Conservation (phyloP, 2,329 filamentous ascomycete species). For the Sclerotinia glacialis region DNA sequence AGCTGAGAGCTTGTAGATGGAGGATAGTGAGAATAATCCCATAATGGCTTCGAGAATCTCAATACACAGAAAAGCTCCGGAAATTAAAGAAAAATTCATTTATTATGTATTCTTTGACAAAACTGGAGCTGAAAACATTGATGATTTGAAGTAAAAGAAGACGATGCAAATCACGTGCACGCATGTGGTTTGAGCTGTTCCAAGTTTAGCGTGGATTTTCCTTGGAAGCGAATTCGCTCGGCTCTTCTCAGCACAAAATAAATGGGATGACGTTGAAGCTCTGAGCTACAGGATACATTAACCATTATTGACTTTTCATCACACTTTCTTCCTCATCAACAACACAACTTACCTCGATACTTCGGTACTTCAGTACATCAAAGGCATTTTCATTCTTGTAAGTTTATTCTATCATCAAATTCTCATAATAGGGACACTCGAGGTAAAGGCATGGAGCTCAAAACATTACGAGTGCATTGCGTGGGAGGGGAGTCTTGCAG, state of each 20-base stretch:
- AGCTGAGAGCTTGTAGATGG: neutral
- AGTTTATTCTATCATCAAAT: neutral
- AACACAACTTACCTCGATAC: neutral
- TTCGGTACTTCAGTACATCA: neutral
- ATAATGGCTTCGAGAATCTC: neutral
- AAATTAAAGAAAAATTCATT: neutral
- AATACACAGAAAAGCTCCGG: neutral
- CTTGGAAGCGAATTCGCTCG: constrained; percentile 20
- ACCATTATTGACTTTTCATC: constrained; percentile 18
- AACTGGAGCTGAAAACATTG: neutral
- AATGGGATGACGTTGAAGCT: constrained; percentile 29
- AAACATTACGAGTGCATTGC: neutral
- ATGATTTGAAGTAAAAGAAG: neutral
- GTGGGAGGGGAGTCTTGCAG: neutral
- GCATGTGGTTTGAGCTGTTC: neutral
- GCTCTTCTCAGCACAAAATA: constrained; percentile 11
- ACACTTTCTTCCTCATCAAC: constrained; percentile 2
- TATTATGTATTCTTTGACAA: neutral
- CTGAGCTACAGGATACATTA: constrained; percentile 17
- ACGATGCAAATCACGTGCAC: neutral
- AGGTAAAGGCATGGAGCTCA: neutral
- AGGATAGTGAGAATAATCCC: neutral
- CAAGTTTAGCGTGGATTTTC: constrained; percentile 20
- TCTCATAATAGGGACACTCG: neutral
- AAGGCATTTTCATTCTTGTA: constrained; percentile 11